Percentiles rank a stretch among this genome's conserved stretches.
Conservation (phyloP, 1,284 basidiomycete species). For the Papiliotrema fonsecae region DNA sequence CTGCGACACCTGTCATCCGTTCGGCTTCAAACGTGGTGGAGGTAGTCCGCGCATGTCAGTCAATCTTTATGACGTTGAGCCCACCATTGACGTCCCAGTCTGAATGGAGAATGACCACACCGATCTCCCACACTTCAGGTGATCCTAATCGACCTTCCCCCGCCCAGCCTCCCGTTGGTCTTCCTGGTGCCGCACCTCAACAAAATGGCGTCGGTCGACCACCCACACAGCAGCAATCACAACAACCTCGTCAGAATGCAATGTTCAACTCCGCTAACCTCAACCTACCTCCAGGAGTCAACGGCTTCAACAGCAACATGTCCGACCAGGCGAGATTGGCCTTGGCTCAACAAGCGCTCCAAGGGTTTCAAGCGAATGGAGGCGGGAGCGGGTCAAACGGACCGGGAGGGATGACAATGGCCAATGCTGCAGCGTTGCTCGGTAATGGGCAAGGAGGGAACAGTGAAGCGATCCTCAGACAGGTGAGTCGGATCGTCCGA, state of each 20-base stretch:
- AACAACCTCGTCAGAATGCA: not conserved
- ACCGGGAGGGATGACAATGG: constrained; percentile 3
- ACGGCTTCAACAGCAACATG: too few species aligned
- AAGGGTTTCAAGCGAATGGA: constrained; percentile 9
- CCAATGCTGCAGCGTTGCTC: constrained; percentile 14
- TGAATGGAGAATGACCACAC: not conserved
- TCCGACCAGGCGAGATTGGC: constrained; percentile 8
- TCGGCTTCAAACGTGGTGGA: not conserved
- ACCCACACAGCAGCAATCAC: not conserved
- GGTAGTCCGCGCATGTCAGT: not conserved
- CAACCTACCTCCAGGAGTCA: not conserved
- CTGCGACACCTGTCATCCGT: too few species aligned
- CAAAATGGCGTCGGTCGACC: too few species aligned
- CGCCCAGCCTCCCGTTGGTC: not conserved
- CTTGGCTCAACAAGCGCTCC: constrained; percentile 19
- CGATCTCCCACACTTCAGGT: not conserved
- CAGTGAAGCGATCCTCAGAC: constrained; percentile 41
- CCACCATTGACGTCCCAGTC: not conserved
- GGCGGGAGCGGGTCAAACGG: not conserved
- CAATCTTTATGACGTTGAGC: not conserved
- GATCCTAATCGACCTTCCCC: not conserved
- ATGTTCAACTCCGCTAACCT: not conserved
- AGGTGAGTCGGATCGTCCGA: constrained; percentile 21
- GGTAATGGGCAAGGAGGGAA: constrained; percentile 19
- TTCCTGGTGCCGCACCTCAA: too few species aligned